Base-by-base conservation (phyloP, 805 yeast genomes). In the Candida qinlingensis region DNA sequence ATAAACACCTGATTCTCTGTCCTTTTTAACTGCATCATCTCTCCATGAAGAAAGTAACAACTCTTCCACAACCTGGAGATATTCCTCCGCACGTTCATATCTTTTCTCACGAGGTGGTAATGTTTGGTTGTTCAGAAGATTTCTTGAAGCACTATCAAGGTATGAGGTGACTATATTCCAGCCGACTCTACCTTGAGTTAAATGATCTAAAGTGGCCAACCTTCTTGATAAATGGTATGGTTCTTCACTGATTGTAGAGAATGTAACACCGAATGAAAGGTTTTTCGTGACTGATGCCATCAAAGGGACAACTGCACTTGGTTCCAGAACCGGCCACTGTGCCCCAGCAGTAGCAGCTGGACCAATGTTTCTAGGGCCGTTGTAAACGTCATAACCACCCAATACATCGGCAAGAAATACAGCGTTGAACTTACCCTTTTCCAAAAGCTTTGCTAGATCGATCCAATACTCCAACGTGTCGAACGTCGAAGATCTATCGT, bases 41-140 rank as follows among this genome's bases (percentile, higher is more conserved):
- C 19, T 19, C 19, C 19, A 19, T 19, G 19, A 19, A 19, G 19
- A 19, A 19, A 19, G 19, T 19, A 19, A 19, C 3, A 19, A 19
- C 19, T 19, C 19, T 49, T 67, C 66, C 10, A 70, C 63, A 7
- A 74, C 74, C 45, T 73, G 61, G 26, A 73, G 49, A 48, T 66
- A 74, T 54, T 73, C 77, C 39, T 71, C 73, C 2, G 77, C 72
- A 42, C 73, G 4, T 75, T 72, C 56, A 48, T 71, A 71, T 47
- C 75, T 59, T 46, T 68, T 68, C 39, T 68, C 74, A 47, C 68
- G 75, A 6, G 63, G 64, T n/a, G 71, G 67, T 35, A 68, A 62
- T 6, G 58, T 53, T 34, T 62, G 66, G 4, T 64, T 65, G 41
- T 69, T 68, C 27, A 67, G 54, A 19, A 67, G 51, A 50, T 69